phyloP scores from a whole-genome alignment of 2,329 filamentous ascomycete genomes.

The Fusarium udum region DNA sequence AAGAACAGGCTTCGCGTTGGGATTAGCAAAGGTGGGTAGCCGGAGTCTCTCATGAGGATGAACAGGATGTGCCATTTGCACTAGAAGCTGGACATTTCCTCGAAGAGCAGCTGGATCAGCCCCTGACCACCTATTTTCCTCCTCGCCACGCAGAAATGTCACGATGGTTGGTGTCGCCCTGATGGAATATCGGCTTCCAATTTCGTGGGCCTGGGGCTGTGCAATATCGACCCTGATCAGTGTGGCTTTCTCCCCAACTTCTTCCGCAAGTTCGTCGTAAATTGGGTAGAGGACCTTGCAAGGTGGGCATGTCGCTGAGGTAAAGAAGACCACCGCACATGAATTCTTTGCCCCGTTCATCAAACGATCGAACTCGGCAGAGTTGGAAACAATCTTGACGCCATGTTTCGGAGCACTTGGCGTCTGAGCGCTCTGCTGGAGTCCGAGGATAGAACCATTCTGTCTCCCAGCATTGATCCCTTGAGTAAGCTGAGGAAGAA shows the following conservation, averaged over 20 bases:
- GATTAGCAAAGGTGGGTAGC: constrained; percentile 74
- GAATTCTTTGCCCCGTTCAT: constrained; percentile 69
- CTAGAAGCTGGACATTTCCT: constrained; percentile 76
- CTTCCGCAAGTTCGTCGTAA: constrained; percentile 81
- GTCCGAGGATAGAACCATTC: constrained; percentile 63
- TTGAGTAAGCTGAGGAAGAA: constrained; percentile 74
- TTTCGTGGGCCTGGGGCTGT: constrained; percentile 68
- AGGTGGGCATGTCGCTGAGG: constrained; percentile 84
- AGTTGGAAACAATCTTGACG: constrained; percentile 69
- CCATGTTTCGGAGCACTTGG: constrained; percentile 37
- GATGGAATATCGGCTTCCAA: constrained; percentile 73
- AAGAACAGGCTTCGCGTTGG: constrained; percentile 71
- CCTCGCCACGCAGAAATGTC: constrained; percentile 79
- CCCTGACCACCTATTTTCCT: constrained; percentile 83
- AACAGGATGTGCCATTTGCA: constrained; percentile 77
- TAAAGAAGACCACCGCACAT: constrained; percentile 90
- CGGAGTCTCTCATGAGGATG: constrained; percentile 80
- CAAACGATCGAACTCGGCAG: constrained; percentile 43
- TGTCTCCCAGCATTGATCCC: constrained; percentile 60
- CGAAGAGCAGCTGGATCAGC: constrained; percentile 75
- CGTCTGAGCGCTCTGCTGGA: constrained; percentile 53
- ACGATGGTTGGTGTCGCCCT: constrained; percentile 88
- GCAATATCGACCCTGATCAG: constrained; percentile 88
- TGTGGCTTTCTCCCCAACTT: constrained; percentile 72
- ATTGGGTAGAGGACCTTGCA: constrained; percentile 85